Evolutionary conservation across 805 yeast species (phyloP).

Genomic region (Candida multigemmis): DNA sequence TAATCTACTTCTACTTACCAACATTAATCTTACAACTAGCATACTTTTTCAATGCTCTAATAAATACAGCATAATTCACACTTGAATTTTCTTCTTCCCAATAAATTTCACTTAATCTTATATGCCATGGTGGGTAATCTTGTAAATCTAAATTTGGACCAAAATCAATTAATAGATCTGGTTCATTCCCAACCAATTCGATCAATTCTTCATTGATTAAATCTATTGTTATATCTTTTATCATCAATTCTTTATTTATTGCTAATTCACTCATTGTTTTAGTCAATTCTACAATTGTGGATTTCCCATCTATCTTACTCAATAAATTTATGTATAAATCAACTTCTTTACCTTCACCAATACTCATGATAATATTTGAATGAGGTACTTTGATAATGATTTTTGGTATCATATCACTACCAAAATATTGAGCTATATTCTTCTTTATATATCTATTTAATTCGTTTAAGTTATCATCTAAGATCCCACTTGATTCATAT

Average conservation of each 20-base stretch:
- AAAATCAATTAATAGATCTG: conserved; percentile 78
- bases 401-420: conserved; percentile 56
- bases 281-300: conserved; percentile 82
- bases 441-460: conserved; percentile 47
- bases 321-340: conserved; percentile 61
- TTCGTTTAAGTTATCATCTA: conserved; percentile 41
- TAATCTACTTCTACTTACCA: conserved; percentile 49
- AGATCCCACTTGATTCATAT: conserved; percentile 71
- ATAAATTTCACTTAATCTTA: conserved; percentile 80
- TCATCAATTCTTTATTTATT: conserved; percentile 45
- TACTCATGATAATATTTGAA: conserved; percentile 37
- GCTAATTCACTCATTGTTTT: conserved; percentile 77
- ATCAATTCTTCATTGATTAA: conserved; percentile 66
- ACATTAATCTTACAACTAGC: conserved; percentile 80
- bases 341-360: conserved; percentile 17
- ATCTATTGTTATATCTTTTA: conserved; percentile 63
- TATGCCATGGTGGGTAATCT: conserved; percentile 98
- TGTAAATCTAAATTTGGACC: conserved; percentile 84
- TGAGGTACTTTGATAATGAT: conserved; percentile 63
- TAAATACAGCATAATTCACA: conserved; percentile 76
- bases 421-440: conserved; percentile 65
- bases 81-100: conserved; percentile 82
- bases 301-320: conserved; percentile 77
- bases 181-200: conserved; percentile 82
- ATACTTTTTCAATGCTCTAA: conserved; percentile 67